These are phyloP conservation scores for Tricholoma saponaceum DNA, from an alignment of 768 basidiomycete genomes.

Conservation along the genomic window DNA sequence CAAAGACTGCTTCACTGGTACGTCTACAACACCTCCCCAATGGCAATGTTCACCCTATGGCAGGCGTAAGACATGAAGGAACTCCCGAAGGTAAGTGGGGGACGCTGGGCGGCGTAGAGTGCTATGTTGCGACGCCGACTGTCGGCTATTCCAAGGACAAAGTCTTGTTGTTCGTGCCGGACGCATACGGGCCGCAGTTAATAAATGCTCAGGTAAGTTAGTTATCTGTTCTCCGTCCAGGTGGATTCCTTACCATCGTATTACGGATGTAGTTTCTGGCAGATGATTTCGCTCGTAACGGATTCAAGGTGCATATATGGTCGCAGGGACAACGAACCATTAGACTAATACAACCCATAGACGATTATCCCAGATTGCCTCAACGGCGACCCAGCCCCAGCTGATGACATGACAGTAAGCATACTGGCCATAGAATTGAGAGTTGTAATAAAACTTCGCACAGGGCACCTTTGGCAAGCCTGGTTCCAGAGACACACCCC, in stretches of 20 bases:
- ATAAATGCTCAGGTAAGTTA: conserved; percentile 38
- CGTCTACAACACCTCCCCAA: conserved; percentile 2
- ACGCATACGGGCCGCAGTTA: conserved; percentile 47
- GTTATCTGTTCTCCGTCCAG: neutral
- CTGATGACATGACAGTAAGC: neutral
- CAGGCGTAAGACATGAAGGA: conserved; percentile 51
- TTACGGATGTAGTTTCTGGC: neutral
- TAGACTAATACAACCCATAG: no score
- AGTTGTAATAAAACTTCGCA: no score
- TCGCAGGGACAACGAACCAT: neutral
- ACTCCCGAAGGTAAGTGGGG: conserved; percentile 43
- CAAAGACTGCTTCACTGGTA: conserved; percentile 52
- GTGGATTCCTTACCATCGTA: no score
- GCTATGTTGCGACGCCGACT: conserved; percentile 52
- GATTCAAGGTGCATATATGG: neutral
- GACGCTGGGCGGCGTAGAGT: conserved; percentile 40
- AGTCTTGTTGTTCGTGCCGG: conserved; percentile 50
- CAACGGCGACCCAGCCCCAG: neutral
- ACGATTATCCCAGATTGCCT: no score
- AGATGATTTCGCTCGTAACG: neutral
- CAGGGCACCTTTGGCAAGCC: conserved; percentile 19
- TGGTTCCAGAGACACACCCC: conserved; percentile 44
- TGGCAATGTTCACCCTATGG: neutral
- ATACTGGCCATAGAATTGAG: neutral
- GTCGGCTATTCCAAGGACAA: conserved; percentile 49